A percentile compares a stretch with the other conserved stretches of the same genome.
Conservation (phyloP, 768 basidiomycete genomes). For the Mycena vulgaris region DNA sequence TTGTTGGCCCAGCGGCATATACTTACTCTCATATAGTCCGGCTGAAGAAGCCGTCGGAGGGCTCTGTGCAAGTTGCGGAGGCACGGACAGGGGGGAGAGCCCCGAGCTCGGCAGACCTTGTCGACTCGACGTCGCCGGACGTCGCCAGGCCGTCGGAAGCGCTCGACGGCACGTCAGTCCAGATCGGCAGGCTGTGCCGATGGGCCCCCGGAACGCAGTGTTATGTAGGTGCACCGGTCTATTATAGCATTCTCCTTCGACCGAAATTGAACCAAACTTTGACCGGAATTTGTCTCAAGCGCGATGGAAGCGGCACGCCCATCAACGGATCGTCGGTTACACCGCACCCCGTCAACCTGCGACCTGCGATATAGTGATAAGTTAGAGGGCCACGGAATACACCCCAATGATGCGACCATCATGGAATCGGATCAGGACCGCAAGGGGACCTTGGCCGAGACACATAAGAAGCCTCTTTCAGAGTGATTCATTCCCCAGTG, state of each 20-base stretch:
- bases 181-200: no score
- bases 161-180: no score
- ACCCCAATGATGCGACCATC: neutral
- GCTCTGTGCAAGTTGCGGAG: no score
- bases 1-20: no score
- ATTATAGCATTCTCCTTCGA: neutral
- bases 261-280: neutral
- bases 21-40: no score
- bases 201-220: no score
- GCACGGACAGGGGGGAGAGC: no score
- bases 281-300: neutral
- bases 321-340: neutral
- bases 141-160: no score
- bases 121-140: no score
- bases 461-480: neutral
- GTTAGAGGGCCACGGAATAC: neutral
- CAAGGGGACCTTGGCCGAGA: neutral
- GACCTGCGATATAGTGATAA: neutral
- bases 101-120: no score
- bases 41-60: no score
- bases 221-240: no score
- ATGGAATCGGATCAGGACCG: neutral
- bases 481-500: slow-evolving; percentile 1
- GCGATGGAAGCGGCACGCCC: neutral
- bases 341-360: neutral